Percentiles rank a stretch among this genome's conserved stretches.
Conservation (phyloP, 305 asterid species). For the Fraxinus velutina region DNA sequence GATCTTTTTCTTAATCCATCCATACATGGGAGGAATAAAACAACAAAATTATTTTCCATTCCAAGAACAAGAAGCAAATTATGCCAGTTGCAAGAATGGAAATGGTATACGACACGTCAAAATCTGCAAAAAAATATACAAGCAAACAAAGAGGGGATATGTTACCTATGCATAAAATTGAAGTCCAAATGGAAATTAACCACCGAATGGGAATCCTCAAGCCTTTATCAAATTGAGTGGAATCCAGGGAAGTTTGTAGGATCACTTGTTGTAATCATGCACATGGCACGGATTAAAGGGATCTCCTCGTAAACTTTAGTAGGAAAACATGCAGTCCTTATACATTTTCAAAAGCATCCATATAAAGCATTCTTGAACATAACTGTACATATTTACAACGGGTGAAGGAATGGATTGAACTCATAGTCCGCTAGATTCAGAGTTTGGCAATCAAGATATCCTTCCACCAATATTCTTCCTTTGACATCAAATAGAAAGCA, state of each 20-base stretch:
- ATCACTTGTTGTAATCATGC: constrained; percentile 2
- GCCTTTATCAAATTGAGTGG: constrained; percentile 21
- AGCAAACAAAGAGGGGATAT: neutral
- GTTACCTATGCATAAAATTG: neutral
- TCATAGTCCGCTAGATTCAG: constrained; percentile 12
- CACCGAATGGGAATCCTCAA: constrained; percentile 21
- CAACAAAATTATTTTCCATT: constrained; percentile 24
- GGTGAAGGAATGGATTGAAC: constrained; percentile 29
- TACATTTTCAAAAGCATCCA: constrained; percentile 20
- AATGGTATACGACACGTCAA: neutral
- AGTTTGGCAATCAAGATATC: constrained; percentile 14
- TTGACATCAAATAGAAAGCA: neutral
- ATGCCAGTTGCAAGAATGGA: neutral
- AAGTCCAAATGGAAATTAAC: constrained; percentile 22
- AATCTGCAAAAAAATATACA: constrained; percentile 32
- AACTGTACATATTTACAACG: constrained; percentile 39
- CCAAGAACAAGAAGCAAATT: constrained; percentile 20
- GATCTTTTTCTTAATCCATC: too few relatives aligned
- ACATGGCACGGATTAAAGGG: neutral
- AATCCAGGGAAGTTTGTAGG: constrained; percentile 19
- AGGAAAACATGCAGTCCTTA: neutral
- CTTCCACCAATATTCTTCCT: constrained; percentile 3
- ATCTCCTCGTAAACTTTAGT: constrained; percentile 25
- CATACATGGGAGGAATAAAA: neutral
- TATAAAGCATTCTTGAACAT: constrained; percentile 29